phyloP scores from a whole-genome alignment of 1,284 basidiomycete species.

The Ganoderma sinense region DNA sequence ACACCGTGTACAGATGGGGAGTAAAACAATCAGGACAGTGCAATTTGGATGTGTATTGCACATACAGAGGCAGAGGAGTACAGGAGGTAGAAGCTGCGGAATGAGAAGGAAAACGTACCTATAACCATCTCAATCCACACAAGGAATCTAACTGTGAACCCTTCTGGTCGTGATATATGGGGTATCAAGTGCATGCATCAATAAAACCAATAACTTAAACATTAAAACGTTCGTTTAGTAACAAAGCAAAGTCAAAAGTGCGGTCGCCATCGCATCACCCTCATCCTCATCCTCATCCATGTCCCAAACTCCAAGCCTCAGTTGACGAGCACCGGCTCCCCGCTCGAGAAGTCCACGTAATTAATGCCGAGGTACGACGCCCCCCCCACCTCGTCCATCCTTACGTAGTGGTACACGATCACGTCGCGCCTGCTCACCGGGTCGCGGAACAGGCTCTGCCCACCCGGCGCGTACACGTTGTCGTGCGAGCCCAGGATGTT shows the following conservation, averaged over 20 bases:
- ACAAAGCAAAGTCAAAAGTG: not conserved
- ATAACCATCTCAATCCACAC: too few relatives aligned
- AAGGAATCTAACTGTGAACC: too few relatives aligned
- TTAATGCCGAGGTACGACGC: conserved; percentile 22
- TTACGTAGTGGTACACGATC: conserved; percentile 29
- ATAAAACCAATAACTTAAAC: not conserved
- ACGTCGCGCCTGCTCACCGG: conserved; percentile 25
- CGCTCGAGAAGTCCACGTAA: conserved; percentile 18
- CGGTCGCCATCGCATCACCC: not conserved
- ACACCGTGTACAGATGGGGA: too few relatives aligned
- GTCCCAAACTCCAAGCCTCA: not conserved
- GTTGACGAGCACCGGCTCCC: conserved; percentile 12
- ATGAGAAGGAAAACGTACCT: too few relatives aligned
- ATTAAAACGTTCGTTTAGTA: too few relatives aligned
- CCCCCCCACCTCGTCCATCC: conserved; percentile 14
- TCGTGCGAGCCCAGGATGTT: conserved; percentile 43
- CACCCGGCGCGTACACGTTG: conserved; percentile 45
- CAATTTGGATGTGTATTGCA: too few relatives aligned
- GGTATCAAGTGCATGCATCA: not conserved
- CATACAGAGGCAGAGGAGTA: too few relatives aligned
- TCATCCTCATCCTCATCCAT: not conserved
- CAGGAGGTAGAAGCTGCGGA: too few relatives aligned
- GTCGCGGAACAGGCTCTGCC: conserved; percentile 28
- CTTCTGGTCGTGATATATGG: too few relatives aligned
- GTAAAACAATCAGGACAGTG: too few relatives aligned